Base-by-base conservation (phyloP, 2,329 filamentous ascomycete genomes). In the Thermomyces lanuginosus region DNA sequence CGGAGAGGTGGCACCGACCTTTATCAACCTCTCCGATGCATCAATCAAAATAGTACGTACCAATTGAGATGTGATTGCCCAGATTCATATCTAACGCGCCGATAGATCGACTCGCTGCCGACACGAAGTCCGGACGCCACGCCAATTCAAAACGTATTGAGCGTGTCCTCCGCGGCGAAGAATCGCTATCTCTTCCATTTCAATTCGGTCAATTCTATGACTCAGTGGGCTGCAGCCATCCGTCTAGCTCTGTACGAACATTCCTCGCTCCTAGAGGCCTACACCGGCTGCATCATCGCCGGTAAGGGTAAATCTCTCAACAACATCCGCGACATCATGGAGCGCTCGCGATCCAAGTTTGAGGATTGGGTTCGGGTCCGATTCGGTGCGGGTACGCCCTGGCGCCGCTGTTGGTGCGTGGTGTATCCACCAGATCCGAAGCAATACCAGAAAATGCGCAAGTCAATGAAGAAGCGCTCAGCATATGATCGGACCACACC, bases 101-200 rank as follows among this genome's bases (percentile, higher is more conserved):
- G 33, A 44, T 35, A 86, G 79, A 83, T 89, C 39, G 78, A 93
- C 48, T 86, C 82, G 8, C 65, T 98, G 22, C 83, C 84, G 3
- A 91, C 89, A 28, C 74, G 78, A 41, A 77, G 81, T 27, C 55
- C 62, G 20, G 70, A 72, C 28, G 77, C 83, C 42, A 75, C 84
- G 40, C 78, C 80, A 9, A 61, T 98, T 28, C 81, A 92, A 47
- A 93, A 98, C 43, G 86, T 98, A 21, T 69, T 98, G 25, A 93
- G 84, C 53, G 72, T 98, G 32, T 95, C 83, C 4, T 98, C 89
- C 6, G 89, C 89, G 11, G 89, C 84, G 24, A 80, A 83, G 45
- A 98, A 98, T 51, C 76, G 89, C 39, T 95, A 93, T 48, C 64
- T 98, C 1, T 65, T 98, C 19, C 89, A 95, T 52, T 98, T 98